Base-by-base conservation (phyloP, 2,329 filamentous ascomycete genomes). In the Penicillium sp. region DNA sequence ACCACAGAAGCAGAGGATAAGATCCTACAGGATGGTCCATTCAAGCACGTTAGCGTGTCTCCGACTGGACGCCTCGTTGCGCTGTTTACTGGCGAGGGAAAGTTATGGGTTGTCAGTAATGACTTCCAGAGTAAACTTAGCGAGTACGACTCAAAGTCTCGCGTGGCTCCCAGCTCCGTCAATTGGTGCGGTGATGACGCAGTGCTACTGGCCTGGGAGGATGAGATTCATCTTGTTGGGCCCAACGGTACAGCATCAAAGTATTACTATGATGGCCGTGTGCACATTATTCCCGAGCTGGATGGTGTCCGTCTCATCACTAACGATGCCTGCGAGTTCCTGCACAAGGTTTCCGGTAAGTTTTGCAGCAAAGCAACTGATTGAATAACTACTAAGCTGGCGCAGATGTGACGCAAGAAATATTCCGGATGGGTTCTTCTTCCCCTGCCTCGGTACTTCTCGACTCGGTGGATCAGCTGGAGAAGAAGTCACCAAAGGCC, bases 131-230 rank as follows among this genome's bases (percentile, higher is more conserved):
- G 86, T 61, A 85, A 90, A 47, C 76, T 95, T 52, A 91, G 89
- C 64, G 90, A 97, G 69, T 91, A 97, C 64, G 84, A 95, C 61
- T 91, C 90, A 0, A 84, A 84, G 56, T 90, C 88, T 8, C 86
- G 85, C 66, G 95, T 89, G 4, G 78, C 85, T 1, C 93, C 93
- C 3, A 86, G 88, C 59, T 88, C 93, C 54, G 78, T 98, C 51
- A 85, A 93, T 60, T 98, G 93, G 93, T 98, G 93, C 67, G 93
- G 93, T 4, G 91, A 93, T 60, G 91, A 97, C 68, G 89, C 90
- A 11, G 86, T 93, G 3, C 81, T 95, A 23, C 82, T 98, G 59
- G 90, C 90, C 0, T 98, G 93, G 93, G 93, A 97, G 63, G 93
- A 98, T 63, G 93, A 98, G 67, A 85, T 98, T 3, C 93, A 96